Evolutionary conservation across 345 rosid species (phyloP).

Genomic region (Balakata baccata): DNA sequence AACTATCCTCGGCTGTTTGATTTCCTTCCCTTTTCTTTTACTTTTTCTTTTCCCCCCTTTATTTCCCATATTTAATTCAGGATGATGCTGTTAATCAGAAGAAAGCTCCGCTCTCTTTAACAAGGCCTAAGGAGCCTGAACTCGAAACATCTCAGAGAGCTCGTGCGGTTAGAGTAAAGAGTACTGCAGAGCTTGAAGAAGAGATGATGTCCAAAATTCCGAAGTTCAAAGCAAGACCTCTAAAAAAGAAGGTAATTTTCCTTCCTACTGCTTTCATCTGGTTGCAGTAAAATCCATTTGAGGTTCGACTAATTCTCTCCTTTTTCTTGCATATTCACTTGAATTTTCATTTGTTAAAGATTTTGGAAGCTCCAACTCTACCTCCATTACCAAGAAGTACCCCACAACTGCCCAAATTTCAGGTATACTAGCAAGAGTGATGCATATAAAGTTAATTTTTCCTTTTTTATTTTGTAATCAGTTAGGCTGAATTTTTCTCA

Average conservation of each 20-base stretch:
- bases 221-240: slow-evolving; percentile 93
- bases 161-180: slow-evolving; percentile 71
- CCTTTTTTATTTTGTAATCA: background rate
- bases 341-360: slow-evolving; percentile 35
- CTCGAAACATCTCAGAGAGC: slow-evolving; percentile 83
- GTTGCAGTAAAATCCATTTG: background rate
- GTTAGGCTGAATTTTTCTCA: slow-evolving; percentile 7
- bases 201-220: slow-evolving; percentile 97
- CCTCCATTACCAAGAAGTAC: slow-evolving; percentile 59
- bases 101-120: slow-evolving; percentile 68
- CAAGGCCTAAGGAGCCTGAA: slow-evolving; percentile 93
- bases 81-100: slow-evolving; percentile 39
- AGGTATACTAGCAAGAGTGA: slow-evolving; percentile 37
- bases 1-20: too few species aligned
- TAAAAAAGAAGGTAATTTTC: slow-evolving; percentile 77
- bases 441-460: background rate
- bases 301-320: background rate
- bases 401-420: slow-evolving; percentile 80
- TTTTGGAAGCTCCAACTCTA: slow-evolving; percentile 66
- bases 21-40: background rate
- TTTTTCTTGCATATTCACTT: background rate
- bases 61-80: slow-evolving; percentile 10
- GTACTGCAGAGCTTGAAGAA: slow-evolving; percentile 94
- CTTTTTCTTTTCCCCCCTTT: background rate
- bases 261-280: background rate